Evolutionary conservation across 1,284 basidiomycete species (phyloP), one percentile per base, ranked within the genome.

Genomic region (Omphalotus olearius): DNA sequence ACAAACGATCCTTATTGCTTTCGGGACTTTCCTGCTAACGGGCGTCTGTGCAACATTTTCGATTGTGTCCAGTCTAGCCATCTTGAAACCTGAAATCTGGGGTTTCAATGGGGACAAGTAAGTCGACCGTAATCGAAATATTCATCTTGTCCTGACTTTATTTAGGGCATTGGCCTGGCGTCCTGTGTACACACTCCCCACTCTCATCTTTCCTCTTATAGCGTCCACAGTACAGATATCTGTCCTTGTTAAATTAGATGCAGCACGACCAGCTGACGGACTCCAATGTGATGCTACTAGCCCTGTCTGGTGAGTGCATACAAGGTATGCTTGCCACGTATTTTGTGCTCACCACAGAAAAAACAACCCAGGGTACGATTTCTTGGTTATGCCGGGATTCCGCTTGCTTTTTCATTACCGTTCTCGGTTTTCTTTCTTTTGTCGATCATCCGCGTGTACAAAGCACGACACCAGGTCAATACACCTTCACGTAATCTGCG

Each of bases 321-420:
- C 20, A 40, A 28, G 23, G 16, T 20, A 45, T 35, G 10, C 40
- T 37, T 47, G 3, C 50, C n/a, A 23, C 14, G 35, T 10, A 10
- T 13, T 36, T 5, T 33, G 23, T 14, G 17, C 33, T 33, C 43
- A 16, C 40, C 33, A 4, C 36, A 44, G 18, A 41, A 38, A 46
- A 14, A 17, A 37, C 16, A n/a, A n/a, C 26, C 2, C 46, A 86
- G 83, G 84, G 69, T 79, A 40, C 76, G 82, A 47, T 74, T 85
- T 49, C 57, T 83, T 13, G 76, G 80, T 47, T 84, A 82, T 60
- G 75, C 82, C 7, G 84, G 82, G 25, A 62, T 73, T 16, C 75
- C 81, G 0, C 70, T 82, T 56, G 51, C 80, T 33, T 62, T 80
- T 13, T 69, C 73, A 3, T 60, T 83, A 14, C 82, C 83, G 3